Conservation (phyloP, 805 yeast species). For the Komagataella ulmi region DNA sequence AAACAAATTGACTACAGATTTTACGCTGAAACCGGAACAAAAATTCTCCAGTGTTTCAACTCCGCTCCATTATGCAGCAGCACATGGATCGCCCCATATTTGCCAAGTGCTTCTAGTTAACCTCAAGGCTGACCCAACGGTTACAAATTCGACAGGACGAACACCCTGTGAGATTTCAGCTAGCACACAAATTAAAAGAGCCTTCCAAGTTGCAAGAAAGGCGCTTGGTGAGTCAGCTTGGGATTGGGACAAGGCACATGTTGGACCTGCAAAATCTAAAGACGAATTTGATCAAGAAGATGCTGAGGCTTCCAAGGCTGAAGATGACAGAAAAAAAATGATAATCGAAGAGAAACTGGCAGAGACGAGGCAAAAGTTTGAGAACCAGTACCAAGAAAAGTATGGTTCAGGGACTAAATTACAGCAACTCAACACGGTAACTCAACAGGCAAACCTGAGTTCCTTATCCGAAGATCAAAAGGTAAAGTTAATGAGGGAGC, state of each 20-base stretch:
- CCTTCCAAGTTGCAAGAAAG: slow-evolving; percentile 57
- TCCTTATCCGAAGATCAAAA: slow-evolving; percentile 66
- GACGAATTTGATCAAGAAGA: slow-evolving; percentile 39
- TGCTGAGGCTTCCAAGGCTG: slow-evolving; percentile 20
- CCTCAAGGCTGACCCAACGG: slow-evolving; percentile 59
- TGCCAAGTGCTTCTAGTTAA: slow-evolving; percentile 47
- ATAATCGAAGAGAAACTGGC: slow-evolving; percentile 30
- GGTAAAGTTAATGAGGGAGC: slow-evolving; percentile 77
- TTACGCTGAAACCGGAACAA: slow-evolving; percentile 37
- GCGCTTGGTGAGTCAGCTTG: slow-evolving; percentile 55
- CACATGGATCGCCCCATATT: slow-evolving; percentile 53
- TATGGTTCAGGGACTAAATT: slow-evolving; percentile 24
- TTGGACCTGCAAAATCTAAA: slow-evolving; percentile 45
- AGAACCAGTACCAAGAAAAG: slow-evolving; percentile 12
- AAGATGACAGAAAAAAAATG: slow-evolving; percentile 24
- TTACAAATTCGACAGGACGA: slow-evolving; percentile 36
- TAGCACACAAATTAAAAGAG: slow-evolving; percentile 28
- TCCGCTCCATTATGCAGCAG: slow-evolving; percentile 64
- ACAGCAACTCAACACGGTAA: slow-evolving; percentile 8
- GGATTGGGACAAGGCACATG: slow-evolving; percentile 58
- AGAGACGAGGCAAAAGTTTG: slow-evolving; percentile 23
- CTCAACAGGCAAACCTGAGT: slow-evolving; percentile 30
- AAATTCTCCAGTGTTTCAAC: slow-evolving; percentile 54
- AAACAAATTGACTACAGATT: slow-evolving; percentile 40
- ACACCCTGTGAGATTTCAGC: slow-evolving; percentile 59